Percentiles rank a stretch among this genome's conserved stretches.
Conservation (phyloP, 768 basidiomycete genomes). For the Exsudoporus frostii region DNA sequence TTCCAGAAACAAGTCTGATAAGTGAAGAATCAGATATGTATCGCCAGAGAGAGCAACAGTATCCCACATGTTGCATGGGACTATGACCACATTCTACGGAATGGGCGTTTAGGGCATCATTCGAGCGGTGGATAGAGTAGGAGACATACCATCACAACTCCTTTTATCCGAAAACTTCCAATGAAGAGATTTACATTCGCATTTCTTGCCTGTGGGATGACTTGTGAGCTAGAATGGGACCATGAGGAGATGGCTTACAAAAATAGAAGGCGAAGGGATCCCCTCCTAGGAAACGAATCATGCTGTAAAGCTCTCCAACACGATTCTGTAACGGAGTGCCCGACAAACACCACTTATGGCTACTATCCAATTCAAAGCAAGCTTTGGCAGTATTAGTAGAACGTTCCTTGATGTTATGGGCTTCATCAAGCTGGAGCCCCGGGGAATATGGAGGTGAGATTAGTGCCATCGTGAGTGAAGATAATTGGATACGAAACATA, state of each 20-base stretch:
- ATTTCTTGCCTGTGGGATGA: slow-evolving; percentile 64
- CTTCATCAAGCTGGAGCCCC: slow-evolving; percentile 82
- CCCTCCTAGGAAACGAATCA: slow-evolving; percentile 89
- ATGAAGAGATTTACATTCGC: slow-evolving; percentile 92
- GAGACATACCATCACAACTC: slow-evolving; percentile 70
- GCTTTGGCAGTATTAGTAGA: slow-evolving; percentile 94
- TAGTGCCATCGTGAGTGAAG: neutral
- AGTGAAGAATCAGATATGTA: slow-evolving; percentile 6
- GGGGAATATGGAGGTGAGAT: neutral
- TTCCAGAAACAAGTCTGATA: slow-evolving; percentile 92
- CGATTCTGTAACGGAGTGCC: slow-evolving; percentile 97
- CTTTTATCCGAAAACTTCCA: slow-evolving; percentile 88
- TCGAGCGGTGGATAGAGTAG: neutral
- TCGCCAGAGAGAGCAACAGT: neutral
- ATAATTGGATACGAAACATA: slow-evolving; percentile 32
- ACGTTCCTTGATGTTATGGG: slow-evolving; percentile 97
- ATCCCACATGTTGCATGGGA: slow-evolving; percentile 75
- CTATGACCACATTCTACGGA: slow-evolving; percentile 75
- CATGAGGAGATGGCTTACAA: slow-evolving; percentile 46
- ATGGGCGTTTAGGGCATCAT: neutral
- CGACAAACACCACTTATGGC: slow-evolving; percentile 91
- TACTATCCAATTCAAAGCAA: slow-evolving; percentile 82
- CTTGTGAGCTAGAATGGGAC: neutral
- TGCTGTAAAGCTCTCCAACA: slow-evolving; percentile 97
- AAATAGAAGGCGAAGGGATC: slow-evolving; percentile 92